A percentile compares a stretch with the other conserved stretches of the same genome.
These are phyloP conservation scores for Prototheca stagnorum DNA, from an alignment of 163 green algal genomes.

Conservation along the genomic window DNA sequence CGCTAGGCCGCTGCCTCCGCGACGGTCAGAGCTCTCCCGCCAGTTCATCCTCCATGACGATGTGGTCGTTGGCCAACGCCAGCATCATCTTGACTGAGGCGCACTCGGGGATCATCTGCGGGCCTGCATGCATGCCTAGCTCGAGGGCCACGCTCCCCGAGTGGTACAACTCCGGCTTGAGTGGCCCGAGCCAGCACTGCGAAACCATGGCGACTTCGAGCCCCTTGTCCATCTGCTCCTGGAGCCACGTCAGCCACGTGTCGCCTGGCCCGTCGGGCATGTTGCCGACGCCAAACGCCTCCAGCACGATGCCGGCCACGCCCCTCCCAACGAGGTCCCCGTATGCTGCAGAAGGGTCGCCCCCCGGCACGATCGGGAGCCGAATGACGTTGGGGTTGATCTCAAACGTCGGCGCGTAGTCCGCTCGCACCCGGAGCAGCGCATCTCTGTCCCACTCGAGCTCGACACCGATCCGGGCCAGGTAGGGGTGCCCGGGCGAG, in stretches of 20 bases:
- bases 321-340: conserved; percentile 45
- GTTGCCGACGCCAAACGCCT: conserved; percentile 86
- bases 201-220: conserved; percentile 12
- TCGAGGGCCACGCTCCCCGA: conserved; percentile 24
- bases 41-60: conserved; percentile 58
- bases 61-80: conserved; percentile 50
- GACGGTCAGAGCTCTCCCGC: conserved; percentile 72
- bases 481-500: conserved; percentile 48
- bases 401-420: conserved; percentile 65
- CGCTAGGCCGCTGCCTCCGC: too few species aligned
- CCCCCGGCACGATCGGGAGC: conserved; percentile 65
- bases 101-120: conserved; percentile 62
- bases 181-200: conserved; percentile 33
- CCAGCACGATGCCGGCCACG: conserved; percentile 53
- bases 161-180: conserved; percentile 47
- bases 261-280: conserved; percentile 35
- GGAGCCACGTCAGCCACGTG: conserved; percentile 74
- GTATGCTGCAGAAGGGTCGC: conserved; percentile 51
- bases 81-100: conserved; percentile 81
- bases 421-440: conserved; percentile 42
- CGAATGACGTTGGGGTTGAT: conserved; percentile 64
- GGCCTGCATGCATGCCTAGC: conserved; percentile 41
- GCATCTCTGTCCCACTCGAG: conserved; percentile 54
- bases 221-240: conserved; percentile 47
- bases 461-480: conserved; percentile 69